Evolutionary conservation across 2,329 filamentous ascomycete genomes (phyloP).

Genomic region (Tolypocladium tundrense): DNA sequence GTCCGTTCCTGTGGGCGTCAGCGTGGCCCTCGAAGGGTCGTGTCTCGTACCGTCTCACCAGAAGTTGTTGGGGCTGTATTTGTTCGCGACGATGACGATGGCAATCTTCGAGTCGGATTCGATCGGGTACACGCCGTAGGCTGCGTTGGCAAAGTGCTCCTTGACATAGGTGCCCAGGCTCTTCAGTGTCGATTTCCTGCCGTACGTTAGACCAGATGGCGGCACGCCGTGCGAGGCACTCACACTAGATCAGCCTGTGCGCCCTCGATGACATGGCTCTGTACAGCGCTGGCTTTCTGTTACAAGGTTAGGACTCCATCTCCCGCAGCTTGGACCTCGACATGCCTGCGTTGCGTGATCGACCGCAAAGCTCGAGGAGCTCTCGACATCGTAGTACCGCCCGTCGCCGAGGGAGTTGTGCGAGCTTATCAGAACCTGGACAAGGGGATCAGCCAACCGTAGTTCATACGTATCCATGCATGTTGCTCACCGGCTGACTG

Average conservation of each 20-base stretch:
- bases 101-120: conserved; percentile 67
- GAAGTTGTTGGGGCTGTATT: conserved; percentile 97
- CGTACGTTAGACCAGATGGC: neutral
- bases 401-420: conserved; percentile 74
- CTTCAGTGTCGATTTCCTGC: conserved; percentile 75
- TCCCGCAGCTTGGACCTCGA: neutral
- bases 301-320: conserved; percentile 2
- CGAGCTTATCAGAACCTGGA: conserved; percentile 70
- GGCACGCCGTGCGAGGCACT: conserved; percentile 16
- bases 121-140: conserved; percentile 73
- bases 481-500: conserved; percentile 43
- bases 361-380: conserved; percentile 77
- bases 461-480: neutral
- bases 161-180: conserved; percentile 63
- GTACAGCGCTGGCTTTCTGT: conserved; percentile 71
- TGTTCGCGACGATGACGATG: conserved; percentile 81
- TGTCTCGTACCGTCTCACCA: conserved; percentile 45
- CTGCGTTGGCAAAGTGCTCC: conserved; percentile 80
- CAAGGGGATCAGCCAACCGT: conserved; percentile 5
- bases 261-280: conserved; percentile 71
- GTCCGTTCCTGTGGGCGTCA: conserved; percentile 62
- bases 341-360: conserved; percentile 70
- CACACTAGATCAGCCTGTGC: conserved; percentile 72
- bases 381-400: conserved; percentile 85
- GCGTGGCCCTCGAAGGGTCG: neutral